Evolutionary conservation across 495 filamentous ascomycete species (phyloP).

Genomic region (Xeromyces bisporus): DNA sequence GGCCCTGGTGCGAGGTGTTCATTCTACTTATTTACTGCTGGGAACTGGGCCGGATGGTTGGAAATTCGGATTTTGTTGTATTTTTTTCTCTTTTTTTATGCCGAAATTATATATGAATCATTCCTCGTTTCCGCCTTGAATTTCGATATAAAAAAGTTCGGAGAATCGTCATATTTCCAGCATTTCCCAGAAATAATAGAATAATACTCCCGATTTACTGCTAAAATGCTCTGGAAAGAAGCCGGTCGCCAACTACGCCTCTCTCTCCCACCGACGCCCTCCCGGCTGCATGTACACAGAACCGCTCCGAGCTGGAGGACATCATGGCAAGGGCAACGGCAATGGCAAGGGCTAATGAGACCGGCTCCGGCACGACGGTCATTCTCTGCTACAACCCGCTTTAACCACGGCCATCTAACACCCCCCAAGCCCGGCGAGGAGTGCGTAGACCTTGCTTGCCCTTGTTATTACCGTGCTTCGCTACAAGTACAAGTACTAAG

Average conservation of each 20-base stretch:
- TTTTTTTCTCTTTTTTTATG: constrained; percentile 9
- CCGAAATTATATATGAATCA: too few relatives aligned
- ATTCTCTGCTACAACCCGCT: constrained; percentile 48
- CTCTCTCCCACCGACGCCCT: constrained; percentile 12
- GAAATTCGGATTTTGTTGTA: constrained; percentile 11
- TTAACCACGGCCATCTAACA: constrained; percentile 59
- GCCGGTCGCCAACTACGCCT: constrained; percentile 20
- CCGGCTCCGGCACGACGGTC: constrained; percentile 25
- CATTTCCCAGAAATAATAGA: constrained; percentile 1
- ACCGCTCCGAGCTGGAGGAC: background rate
- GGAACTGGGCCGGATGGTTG: background rate
- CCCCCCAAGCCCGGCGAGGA: constrained; percentile 89
- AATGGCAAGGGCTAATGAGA: too few relatives aligned
- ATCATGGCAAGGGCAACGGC: too few relatives aligned
- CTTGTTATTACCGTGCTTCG: background rate
- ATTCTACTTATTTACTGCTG: constrained; percentile 5
- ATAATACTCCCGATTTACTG: constrained; percentile 1
- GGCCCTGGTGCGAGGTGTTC: constrained; percentile 37
- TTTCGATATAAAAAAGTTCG: too few relatives aligned
- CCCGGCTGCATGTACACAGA: constrained; percentile 8
- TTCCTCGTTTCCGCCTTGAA: too few relatives aligned
- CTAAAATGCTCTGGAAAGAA: constrained; percentile 26
- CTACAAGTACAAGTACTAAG: constrained; percentile 1
- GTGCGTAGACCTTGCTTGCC: constrained; percentile 37
- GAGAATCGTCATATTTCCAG: constrained; percentile 6